Conservation (phyloP, 495 filamentous ascomycete species). For the Talaromyces thailandensis region DNA sequence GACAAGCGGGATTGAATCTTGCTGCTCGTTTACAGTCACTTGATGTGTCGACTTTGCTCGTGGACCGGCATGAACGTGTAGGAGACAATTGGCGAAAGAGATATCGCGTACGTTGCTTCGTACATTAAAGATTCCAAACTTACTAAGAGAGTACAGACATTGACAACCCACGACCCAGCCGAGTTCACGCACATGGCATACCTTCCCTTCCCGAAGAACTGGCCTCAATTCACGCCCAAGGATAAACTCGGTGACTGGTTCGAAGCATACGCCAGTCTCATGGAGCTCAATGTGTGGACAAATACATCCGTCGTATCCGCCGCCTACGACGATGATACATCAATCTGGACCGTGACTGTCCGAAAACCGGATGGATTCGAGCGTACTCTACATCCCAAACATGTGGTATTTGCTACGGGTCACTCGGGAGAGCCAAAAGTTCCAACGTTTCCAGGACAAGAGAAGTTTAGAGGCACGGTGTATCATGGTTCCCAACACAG, state of each 20-base stretch:
- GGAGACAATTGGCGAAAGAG: slow-evolving; percentile 75
- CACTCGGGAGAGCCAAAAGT: slow-evolving; percentile 41
- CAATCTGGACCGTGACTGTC: slow-evolving; percentile 53
- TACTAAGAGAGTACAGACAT: slow-evolving; percentile 13
- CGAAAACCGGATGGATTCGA: slow-evolving; percentile 31
- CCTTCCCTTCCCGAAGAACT: slow-evolving; percentile 57
- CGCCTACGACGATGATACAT: slow-evolving; percentile 41
- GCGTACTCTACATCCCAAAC: slow-evolving; percentile 33
- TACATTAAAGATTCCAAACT: background rate
- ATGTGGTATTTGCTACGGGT: slow-evolving; percentile 42
- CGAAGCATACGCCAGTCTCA: slow-evolving; percentile 58
- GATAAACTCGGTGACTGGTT: slow-evolving; percentile 76
- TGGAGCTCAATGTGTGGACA: slow-evolving; percentile 73
- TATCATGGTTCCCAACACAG: slow-evolving; percentile 36
- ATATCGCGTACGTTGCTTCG: slow-evolving; percentile 24
- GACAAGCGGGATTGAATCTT: slow-evolving; percentile 47
- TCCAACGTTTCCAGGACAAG: slow-evolving; percentile 35
- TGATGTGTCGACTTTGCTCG: slow-evolving; percentile 50
- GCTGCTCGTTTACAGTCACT: slow-evolving; percentile 64
- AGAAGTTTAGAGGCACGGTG: slow-evolving; percentile 35
- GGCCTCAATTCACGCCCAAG: slow-evolving; percentile 65
- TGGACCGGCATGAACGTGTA: slow-evolving; percentile 56
- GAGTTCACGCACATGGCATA: slow-evolving; percentile 73
- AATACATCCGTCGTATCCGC: slow-evolving; percentile 41
- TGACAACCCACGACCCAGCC: slow-evolving; percentile 62